These are phyloP conservation scores for Carex pumila DNA, from an alignment of 176 grass and related monocot genomes.

Conservation along the genomic window DNA sequence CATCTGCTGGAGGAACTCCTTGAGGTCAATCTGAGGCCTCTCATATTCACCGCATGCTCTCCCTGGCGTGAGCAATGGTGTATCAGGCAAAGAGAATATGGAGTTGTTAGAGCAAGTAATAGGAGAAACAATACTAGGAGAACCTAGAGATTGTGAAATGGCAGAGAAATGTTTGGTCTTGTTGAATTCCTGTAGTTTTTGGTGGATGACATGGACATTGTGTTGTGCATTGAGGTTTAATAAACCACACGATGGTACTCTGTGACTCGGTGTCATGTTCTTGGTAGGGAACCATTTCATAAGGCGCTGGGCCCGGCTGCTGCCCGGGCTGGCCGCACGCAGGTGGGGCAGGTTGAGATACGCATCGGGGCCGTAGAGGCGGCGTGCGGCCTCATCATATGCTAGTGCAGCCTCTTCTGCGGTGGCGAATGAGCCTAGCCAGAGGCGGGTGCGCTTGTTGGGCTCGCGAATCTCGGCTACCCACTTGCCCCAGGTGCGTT, in stretches of 20 bases:
- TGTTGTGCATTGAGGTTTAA: constrained; percentile 98
- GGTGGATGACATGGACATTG: constrained; percentile 98
- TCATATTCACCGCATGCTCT: constrained; percentile 25
- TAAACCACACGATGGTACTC: constrained; percentile 64
- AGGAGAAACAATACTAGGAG: not conserved
- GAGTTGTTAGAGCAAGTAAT: not conserved
- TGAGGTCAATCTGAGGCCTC: constrained; percentile 93
- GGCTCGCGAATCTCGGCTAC: constrained; percentile 45
- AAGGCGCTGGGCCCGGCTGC: constrained; percentile 40
- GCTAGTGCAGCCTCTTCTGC: constrained; percentile 38
- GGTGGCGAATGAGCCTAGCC: constrained; percentile 43
- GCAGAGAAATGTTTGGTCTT: constrained; percentile 13
- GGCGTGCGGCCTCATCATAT: constrained; percentile 52
- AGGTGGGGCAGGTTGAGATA: constrained; percentile 97
- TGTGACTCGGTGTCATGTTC: not conserved
- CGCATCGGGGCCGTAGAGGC: constrained; percentile 86
- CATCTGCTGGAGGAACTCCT: constrained; percentile 95
- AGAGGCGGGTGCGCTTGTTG: constrained; percentile 37
- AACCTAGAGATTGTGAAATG: not conserved
- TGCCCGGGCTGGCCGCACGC: constrained; percentile 27
- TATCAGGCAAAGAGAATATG: constrained; percentile 1
- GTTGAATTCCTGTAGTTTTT: constrained; percentile 91
- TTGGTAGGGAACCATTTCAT: constrained; percentile 77
- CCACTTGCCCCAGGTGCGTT: constrained; percentile 51
- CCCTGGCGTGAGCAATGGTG: not conserved